Conservation (phyloP, 164 flowering plant genomes). For the Magnolia officinalis region DNA sequence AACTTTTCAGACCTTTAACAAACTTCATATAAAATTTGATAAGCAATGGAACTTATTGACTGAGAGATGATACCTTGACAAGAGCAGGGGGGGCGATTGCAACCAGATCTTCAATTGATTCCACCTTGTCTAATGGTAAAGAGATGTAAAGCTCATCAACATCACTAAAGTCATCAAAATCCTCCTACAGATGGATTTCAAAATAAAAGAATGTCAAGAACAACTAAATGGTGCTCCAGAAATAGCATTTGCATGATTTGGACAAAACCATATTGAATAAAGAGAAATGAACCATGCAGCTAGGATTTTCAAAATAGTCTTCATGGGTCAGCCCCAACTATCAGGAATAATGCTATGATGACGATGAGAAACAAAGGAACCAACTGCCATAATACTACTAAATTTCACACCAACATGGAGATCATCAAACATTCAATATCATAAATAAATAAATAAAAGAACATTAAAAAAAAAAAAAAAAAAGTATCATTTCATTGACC, state of each 20-base stretch:
- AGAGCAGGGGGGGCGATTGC: constrained; percentile 72
- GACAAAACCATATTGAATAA: neutral
- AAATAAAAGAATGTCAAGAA: neutral
- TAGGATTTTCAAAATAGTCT: too few relatives aligned
- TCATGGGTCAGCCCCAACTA: too few relatives aligned
- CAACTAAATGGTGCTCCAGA: neutral
- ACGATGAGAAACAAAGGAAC: neutral
- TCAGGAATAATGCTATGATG: too few relatives aligned
- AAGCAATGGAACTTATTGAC: neutral
- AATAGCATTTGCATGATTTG: neutral
- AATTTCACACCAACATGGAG: neutral
- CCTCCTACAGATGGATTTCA: constrained; percentile 53
- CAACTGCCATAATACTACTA: neutral
- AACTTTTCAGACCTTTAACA: neutral
- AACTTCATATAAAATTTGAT: neutral
- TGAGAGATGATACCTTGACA: constrained; percentile 56
- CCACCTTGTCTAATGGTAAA: constrained; percentile 87
- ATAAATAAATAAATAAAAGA: neutral
- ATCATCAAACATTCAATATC: neutral
- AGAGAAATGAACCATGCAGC: neutral
- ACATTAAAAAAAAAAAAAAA: neutral
- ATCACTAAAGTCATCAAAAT: constrained; percentile 93
- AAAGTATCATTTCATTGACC: neutral
- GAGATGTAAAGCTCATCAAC: constrained; percentile 88
- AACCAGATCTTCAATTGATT: constrained; percentile 91